Base-by-base conservation (phyloP, 177 flowering plant genomes). In the Vitis hybrid region DNA sequence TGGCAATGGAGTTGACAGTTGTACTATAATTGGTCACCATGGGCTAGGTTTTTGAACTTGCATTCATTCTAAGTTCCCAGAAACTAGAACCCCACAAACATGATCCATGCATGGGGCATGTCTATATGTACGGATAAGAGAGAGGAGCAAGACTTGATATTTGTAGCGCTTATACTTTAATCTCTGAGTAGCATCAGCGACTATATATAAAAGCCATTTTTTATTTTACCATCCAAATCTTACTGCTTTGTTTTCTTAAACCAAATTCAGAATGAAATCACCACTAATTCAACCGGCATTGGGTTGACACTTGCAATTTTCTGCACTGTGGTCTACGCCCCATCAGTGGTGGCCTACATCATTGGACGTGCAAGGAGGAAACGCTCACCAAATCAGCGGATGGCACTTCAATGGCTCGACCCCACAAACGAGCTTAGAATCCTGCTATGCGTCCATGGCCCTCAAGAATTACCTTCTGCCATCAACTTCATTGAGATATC, bases 401-500 rank as follows among this genome's bases (percentile, higher is more conserved):
- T 80, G 86, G 82, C 84, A 1, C 84, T 92, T 5, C 87, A 90
- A 66, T 79, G 84, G 82, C 87, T 77, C 5, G 77, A 81, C 19
- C 88, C 90, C 0, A 29, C 74, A 4, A 68, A 15, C 60, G 91
- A 89, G 79, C 92, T 90, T 10, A 79, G 81, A 2, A 65, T 90
- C 26, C 49, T 92, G 67, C 57, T 85, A 0, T 86, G 96, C 64
- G 51, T 90, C 45, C 87, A 82, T 12, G 87, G 89, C 6, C 68
- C 81, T 14, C 79, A 85, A 13, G 81, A 86, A 50, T 71, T 85
- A 5, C 70, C 86, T 1, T 68, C 89, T 1, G 61, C 82, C 60
- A 79, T 86, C 50, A 89, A 84, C 75, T 78, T 90, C 76, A 80
- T 89, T 75, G 92, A 86, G 81, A 84, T 88, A 2, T 83, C 91